Evolutionary conservation across 2,329 filamentous ascomycete genomes (phyloP).

Genomic region (Bipolaris zeicola): DNA sequence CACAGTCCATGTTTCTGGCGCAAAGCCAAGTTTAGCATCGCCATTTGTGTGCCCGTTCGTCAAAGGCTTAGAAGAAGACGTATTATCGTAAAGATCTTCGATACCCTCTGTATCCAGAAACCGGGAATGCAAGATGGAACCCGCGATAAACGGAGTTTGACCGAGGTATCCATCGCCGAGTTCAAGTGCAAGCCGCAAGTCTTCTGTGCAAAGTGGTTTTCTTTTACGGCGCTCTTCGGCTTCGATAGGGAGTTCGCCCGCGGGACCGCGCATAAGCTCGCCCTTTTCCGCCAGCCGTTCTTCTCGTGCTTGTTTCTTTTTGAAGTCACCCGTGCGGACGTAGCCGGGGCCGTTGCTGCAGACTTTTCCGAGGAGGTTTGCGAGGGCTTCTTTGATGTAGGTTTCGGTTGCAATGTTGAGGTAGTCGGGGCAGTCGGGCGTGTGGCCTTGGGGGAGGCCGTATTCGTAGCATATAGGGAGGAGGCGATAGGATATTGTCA

Average conservation of each 20-base stretch:
- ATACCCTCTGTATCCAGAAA: conserved; percentile 64
- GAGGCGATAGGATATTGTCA: conserved; percentile 64
- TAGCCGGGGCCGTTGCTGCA: conserved; percentile 60
- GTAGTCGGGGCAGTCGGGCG: conserved; percentile 61
- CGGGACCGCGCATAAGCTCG: conserved; percentile 74
- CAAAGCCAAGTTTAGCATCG: conserved; percentile 6
- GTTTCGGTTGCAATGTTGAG: conserved; percentile 67
- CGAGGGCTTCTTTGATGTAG: conserved; percentile 66
- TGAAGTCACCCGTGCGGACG: conserved; percentile 80
- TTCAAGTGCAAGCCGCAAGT: conserved; percentile 76
- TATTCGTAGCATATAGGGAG: conserved; percentile 70
- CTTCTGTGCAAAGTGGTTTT: conserved; percentile 74
- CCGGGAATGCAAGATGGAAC: conserved; percentile 67
- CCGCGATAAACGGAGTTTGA: conserved; percentile 76
- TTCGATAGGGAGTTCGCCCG: conserved; percentile 80
- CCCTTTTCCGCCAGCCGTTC: conserved; percentile 75
- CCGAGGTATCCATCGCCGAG: conserved; percentile 77
- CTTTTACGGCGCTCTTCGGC: conserved; percentile 75
- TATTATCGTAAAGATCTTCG: conserved; percentile 28
- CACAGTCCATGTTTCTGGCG: conserved; percentile 21
- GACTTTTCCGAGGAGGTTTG: conserved; percentile 60
- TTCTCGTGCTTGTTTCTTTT: conserved; percentile 73
- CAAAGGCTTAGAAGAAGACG: conserved; percentile 8
- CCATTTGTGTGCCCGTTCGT: conserved; percentile 16
- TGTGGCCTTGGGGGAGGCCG: conserved; percentile 61